phyloP scores from a whole-genome alignment of 768 basidiomycete species.

The Arthromyces matolae region DNA sequence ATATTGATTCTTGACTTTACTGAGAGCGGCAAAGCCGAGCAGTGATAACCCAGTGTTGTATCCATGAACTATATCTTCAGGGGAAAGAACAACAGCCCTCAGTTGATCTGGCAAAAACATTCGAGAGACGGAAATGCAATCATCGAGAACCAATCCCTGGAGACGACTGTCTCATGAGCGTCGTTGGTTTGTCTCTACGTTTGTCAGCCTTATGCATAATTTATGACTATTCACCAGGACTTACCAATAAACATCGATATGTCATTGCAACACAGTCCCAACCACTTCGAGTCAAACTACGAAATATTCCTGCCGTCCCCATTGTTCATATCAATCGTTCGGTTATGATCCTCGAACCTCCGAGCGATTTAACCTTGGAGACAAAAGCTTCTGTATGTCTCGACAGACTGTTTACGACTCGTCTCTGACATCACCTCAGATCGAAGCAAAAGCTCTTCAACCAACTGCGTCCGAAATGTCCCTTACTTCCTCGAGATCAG shows the following conservation, averaged over 20 bases:
- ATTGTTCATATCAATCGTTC: conserved; percentile 89
- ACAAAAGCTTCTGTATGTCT: conserved; percentile 58
- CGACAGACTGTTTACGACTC: not conserved
- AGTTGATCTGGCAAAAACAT: conserved; percentile 87
- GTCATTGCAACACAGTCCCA: conserved; percentile 83
- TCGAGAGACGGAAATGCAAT: conserved; percentile 93
- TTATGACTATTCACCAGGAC: conserved; percentile 40
- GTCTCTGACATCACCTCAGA: conserved; percentile 34
- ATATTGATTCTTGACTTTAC: not conserved
- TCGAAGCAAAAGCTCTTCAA: conserved; percentile 58
- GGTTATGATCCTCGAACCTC: conserved; percentile 91
- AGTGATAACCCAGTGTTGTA: conserved; percentile 99
- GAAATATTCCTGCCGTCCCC: conserved; percentile 79
- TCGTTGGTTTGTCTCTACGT: conserved; percentile 61
- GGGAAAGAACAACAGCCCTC: conserved; percentile 70
- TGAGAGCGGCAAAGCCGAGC: conserved; percentile 40
- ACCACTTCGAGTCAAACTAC: conserved; percentile 63
- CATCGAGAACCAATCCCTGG: conserved; percentile 84
- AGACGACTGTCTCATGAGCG: conserved; percentile 75
- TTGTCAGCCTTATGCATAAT: not conserved
- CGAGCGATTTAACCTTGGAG: conserved; percentile 70
- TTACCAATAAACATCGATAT: conserved; percentile 89
- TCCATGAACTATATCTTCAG: conserved; percentile 87
- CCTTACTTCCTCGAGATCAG: conserved; percentile 31
- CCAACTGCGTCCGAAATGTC: conserved; percentile 47